Evolutionary conservation across 2,329 filamentous ascomycete species (phyloP), one percentile per base, ranked within the genome.

Genomic region (Thermomyces lanuginosus): DNA sequence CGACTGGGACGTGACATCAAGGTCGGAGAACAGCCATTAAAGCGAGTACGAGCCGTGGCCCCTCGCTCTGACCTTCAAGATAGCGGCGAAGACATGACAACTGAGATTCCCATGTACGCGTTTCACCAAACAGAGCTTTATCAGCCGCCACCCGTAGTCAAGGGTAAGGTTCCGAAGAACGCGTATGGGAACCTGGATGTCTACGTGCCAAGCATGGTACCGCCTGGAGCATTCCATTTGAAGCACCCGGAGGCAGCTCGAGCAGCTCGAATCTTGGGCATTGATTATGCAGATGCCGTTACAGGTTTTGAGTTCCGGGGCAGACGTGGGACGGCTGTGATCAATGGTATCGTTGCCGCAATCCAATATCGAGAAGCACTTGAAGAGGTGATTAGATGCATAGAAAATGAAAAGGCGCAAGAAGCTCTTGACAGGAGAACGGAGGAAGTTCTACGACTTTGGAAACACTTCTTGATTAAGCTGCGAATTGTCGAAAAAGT

Each of bases 231-330:
- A n/a, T 50, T 56, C 8, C 69, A 75, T 36, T 53, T 76, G 15
- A 56, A 55, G 26, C 60, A 68, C 34, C 49, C 59, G 8, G 58
- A 75, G 26, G 76, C 79, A 1, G 60, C 68, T 1, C 67, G 68
- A 26, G 86, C 86, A 1, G 82, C 83, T 1, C 71, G 67, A 30
- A 55, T 84, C 1, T 51, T 93, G 1, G 74, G 74, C 0, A 64
- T 95, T 10, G 83, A 95, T 52, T 92, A 78, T 48, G 81, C 81
- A 2, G 81, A 86, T 16, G 89, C 89, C 0, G 70, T 98, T 4
- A 89, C 76, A 0, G 86, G 86, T 0, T 98, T 95, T 43, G 65
- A 76, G 19, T 98, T 95, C 55, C 75, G 72, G 44, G 83, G 83
- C 1, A 70, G 81, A 2, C 74, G 81, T 30, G 86, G 86, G 9